phyloP scores from a whole-genome alignment of 108 stramenopile species.

The Fragilaria radians region DNA sequence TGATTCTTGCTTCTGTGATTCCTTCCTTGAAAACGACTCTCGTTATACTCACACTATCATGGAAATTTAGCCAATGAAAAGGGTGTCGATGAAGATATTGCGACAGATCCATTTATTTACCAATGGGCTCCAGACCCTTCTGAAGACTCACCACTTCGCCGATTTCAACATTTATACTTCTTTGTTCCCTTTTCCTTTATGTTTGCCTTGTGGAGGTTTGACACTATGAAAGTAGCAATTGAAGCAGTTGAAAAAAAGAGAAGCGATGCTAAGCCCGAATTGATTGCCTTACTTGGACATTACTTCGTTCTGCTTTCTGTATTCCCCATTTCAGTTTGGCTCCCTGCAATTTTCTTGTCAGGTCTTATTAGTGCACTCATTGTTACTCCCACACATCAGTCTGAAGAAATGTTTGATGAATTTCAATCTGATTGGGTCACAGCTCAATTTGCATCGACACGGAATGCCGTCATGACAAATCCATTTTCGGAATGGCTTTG shows the following conservation, averaged over 20 bases:
- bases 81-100: slow-evolving; percentile 91
- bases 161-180: slow-evolving; percentile 85
- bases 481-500: slow-evolving; percentile 87
- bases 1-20: too few species aligned
- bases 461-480: slow-evolving; percentile 81
- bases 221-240: slow-evolving; percentile 75
- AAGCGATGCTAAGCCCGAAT: slow-evolving; percentile 65
- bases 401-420: slow-evolving; percentile 82
- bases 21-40: too few species aligned
- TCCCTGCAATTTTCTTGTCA: slow-evolving; percentile 81
- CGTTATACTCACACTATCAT: too few species aligned
- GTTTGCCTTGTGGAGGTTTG: slow-evolving; percentile 84
- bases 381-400: slow-evolving; percentile 92
- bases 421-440: slow-evolving; percentile 87
- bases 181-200: slow-evolving; percentile 79
- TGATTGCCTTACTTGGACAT: slow-evolving; percentile 64
- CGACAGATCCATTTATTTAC: slow-evolving; percentile 85
- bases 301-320: slow-evolving; percentile 67
- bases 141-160: slow-evolving; percentile 80
- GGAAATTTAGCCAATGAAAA: slow-evolving; percentile 86
- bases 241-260: slow-evolving; percentile 61
- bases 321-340: slow-evolving; percentile 68
- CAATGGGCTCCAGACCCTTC: slow-evolving; percentile 81
- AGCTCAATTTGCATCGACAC: slow-evolving; percentile 86
- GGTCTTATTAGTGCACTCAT: slow-evolving; percentile 84